Evolutionary conservation across 352 stramenopile genomes (phyloP), one percentile per base, ranked within the genome.

Genomic region (Globisporangium polare): DNA sequence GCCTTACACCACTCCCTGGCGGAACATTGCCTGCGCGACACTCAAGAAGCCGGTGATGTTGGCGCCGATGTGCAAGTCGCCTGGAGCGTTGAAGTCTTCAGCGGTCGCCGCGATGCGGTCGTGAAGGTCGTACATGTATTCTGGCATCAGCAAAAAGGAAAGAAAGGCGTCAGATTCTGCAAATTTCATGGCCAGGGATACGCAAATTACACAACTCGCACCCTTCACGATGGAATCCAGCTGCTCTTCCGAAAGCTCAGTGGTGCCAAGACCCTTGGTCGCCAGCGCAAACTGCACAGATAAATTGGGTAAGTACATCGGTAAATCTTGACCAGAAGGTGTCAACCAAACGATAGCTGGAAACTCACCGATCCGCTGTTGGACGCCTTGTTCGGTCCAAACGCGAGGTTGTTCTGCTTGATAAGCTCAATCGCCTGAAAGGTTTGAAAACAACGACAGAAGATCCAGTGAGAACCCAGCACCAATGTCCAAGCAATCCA

Each of bases 11-110:
- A 94, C 94, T 52, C 97, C 97, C 80, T 99, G 97, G 64, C 83
- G 77, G 71, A 98, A 92, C 96, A 99, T 99, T 66, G 92, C 92
- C 68, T 98, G 91, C 9, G 96, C 97, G 42, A 99, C 95, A 51
- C 92, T 92, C 62, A 99, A 87, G 71, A 99, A 99, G 73, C 95
- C 96, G 41, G 88, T 85, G 78, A 99, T 99, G 76, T 97, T 98
- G 27, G 92, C 84, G 54, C 97, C 97, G n/a, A 80, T 73, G 74
- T 94, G 82, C 45, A 93, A 79, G 63, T 95, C 81, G 26, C 86
- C 85, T 2, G 72, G 63, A 26, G 71, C 75, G 66, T 93, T 94
- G 65, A 94, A 94, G 26, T 94, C 86, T 47, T 77, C 74, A 12
- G 83, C 83, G 13, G 74, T 89, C 41, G 72, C 75, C 18, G 82